Percentiles rank a stretch among this genome's conserved stretches.
These are phyloP conservation scores for Candida insectorum DNA, from an alignment of 805 yeast species.

Conservation along the genomic window DNA sequence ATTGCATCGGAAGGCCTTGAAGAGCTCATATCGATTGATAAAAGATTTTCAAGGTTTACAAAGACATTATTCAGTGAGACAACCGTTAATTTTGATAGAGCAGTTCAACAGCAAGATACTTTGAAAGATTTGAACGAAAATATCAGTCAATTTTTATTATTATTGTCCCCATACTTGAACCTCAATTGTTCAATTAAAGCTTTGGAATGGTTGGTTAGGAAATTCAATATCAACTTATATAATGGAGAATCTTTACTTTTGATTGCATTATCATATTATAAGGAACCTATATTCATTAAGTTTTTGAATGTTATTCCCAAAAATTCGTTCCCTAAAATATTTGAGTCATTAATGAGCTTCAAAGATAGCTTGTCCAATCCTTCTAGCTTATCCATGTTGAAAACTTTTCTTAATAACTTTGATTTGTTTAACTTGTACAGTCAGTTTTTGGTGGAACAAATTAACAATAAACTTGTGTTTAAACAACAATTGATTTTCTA, in stretches of 20 bases:
- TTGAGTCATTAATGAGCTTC: conserved; percentile 66
- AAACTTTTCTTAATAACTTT: conserved; percentile 64
- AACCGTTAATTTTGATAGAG: conserved; percentile 75
- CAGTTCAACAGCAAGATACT: conserved; percentile 75
- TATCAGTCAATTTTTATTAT: conserved; percentile 66
- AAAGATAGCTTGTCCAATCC: conserved; percentile 65
- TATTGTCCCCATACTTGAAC: conserved; percentile 74
- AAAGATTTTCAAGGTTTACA: conserved; percentile 68
- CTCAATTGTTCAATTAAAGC: conserved; percentile 76
- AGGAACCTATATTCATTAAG: conserved; percentile 68
- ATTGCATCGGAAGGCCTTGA: conserved; percentile 73
- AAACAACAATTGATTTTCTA: conserved; percentile 75
- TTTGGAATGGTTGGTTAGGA: conserved; percentile 91
- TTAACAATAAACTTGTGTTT: conserved; percentile 56
- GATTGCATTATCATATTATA: conserved; percentile 78
- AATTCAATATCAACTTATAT: conserved; percentile 80
- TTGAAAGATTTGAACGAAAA: conserved; percentile 71
- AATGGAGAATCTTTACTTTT: conserved; percentile 72
- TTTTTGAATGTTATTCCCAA: conserved; percentile 68
- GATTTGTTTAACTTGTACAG: conserved; percentile 68
- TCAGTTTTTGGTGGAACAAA: conserved; percentile 46
- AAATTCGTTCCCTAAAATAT: conserved; percentile 65
- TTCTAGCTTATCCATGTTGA: conserved; percentile 63
- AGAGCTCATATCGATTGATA: conserved; percentile 68
- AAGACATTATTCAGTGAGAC: conserved; percentile 79